Conservation (phyloP, 345 rosid genomes). For the Populus euphratica region DNA sequence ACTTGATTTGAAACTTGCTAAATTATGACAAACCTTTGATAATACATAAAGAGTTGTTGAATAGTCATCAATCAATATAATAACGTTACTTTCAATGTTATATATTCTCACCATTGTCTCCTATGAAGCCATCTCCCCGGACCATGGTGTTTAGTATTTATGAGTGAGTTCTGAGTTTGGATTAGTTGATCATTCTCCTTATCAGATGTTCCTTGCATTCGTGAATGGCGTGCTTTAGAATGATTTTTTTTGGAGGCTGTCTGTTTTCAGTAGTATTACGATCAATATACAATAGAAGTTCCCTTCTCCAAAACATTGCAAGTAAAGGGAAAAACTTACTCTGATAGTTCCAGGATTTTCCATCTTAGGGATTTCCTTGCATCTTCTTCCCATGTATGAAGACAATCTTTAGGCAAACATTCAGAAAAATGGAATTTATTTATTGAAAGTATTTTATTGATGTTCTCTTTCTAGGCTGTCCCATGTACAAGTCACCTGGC, state of each 20-base stretch:
- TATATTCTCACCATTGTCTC: background rate
- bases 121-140: background rate
- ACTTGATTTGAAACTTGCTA: background rate
- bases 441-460: constrained; percentile 5
- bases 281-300: background rate
- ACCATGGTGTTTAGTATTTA: background rate
- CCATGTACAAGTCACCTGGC: constrained; percentile 32
- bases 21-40: background rate
- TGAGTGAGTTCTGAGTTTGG: background rate
- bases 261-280: background rate
- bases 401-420: background rate
- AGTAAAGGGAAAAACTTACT: background rate
- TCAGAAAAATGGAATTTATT: background rate
- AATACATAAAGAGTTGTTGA: background rate
- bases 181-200: background rate
- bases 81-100: background rate
- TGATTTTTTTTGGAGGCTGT: background rate
- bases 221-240: background rate
- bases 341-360: background rate
- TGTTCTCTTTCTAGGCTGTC: constrained; percentile 31
- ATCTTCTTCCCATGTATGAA: background rate
- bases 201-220: background rate
- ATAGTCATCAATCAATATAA: background rate
- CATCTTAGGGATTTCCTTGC: background rate
- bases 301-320: background rate